Evolutionary conservation across 2,329 filamentous ascomycete species (phyloP), one percentile per base, ranked within the genome.

Genomic region (Colletotrichum theobromicola): DNA sequence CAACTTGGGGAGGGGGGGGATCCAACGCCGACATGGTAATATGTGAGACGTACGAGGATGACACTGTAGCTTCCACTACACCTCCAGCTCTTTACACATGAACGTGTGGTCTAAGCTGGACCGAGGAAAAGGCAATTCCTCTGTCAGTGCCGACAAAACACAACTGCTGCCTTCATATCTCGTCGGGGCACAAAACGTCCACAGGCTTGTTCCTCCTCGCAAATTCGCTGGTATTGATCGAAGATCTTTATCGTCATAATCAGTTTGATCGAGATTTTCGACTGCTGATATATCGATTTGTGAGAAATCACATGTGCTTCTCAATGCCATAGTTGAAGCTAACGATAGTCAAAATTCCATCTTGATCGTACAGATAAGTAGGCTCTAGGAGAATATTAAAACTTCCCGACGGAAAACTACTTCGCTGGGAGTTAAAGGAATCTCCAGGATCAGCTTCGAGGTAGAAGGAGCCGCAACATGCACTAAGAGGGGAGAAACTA

Each of bases 361-460:
- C 0, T 46, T 46, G 9, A 46, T 46, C 18, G 42, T 4, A 7
- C 18, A 7, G 42, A 46, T 7, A 21, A n/a, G 42, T 7, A 21
- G n/a, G 42, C 42, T 21, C 42, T 21, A 21, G 18, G 42, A 46
- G 42, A 46, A 46, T 46, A 21, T 46, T 21, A 4, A 46, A 46
- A 46, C 42, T 46, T 46, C 42, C 42, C 42, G 42, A 1, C 42
- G 1, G 42, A 46, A 46, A 46, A 12, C 9, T 46, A 18, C n/a
- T 18, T 46, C 42, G 42, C 5, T 12, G 37, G 2, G n/a, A 46
- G 18, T 18, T n/a, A 21, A 46, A n/a, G n/a, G n/a, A n/a, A n/a
- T 5, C 3, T 0, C 1, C 9, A 7, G 0, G 1, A 2, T 46
- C 37, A 0, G 7, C 0, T n/a, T 10, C 2, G 18, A 4, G n/a